Percentiles rank a stretch among this genome's conserved stretches.
These are phyloP conservation scores for Westerdykella sp. DNA, from an alignment of 2,329 filamentous ascomycete genomes.

Conservation along the genomic window DNA sequence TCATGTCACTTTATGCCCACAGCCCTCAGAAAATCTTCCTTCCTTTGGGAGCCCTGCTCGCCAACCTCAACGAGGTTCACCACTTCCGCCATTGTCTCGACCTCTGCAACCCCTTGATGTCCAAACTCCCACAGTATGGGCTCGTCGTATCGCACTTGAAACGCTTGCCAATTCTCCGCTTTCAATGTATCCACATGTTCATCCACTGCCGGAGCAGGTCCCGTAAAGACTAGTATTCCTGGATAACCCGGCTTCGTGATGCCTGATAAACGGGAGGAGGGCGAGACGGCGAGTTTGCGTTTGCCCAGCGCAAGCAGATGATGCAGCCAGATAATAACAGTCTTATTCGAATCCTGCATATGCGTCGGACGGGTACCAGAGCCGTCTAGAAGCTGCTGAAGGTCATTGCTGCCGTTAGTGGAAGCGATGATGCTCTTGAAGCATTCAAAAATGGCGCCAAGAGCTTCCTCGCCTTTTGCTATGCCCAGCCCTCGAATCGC, in stretches of 20 bases:
- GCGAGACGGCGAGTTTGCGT: constrained; percentile 40
- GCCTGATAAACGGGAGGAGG: constrained; percentile 32
- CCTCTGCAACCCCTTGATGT: constrained; percentile 38
- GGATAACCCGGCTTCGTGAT: constrained; percentile 45
- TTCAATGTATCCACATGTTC: constrained; percentile 41
- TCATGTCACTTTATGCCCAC: constrained; percentile 28
- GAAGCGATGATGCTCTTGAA: constrained; percentile 32
- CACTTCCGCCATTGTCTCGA: constrained; percentile 42
- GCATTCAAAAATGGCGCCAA: constrained; percentile 38
- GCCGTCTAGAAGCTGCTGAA: neutral
- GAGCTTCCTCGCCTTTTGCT: constrained; percentile 38
- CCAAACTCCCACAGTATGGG: constrained; percentile 36
- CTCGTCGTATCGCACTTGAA: constrained; percentile 40
- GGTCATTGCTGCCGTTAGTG: constrained; percentile 4
- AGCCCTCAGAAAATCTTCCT: constrained; percentile 28
- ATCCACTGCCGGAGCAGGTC: constrained; percentile 32
- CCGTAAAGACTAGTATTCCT: constrained; percentile 41
- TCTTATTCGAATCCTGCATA: constrained; percentile 17
- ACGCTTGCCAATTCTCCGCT: constrained; percentile 42
- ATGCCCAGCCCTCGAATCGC: constrained; percentile 19
- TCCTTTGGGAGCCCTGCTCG: constrained; percentile 9
- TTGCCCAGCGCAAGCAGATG: constrained; percentile 44
- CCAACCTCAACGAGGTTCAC: constrained; percentile 32
- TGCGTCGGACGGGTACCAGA: neutral
- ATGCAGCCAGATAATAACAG: constrained; percentile 43